A percentile compares a stretch with the other conserved stretches of the same genome.
phyloP scores from a whole-genome alignment of 2,329 filamentous ascomycete species.

The Talaromyces albobiverticillius region DNA sequence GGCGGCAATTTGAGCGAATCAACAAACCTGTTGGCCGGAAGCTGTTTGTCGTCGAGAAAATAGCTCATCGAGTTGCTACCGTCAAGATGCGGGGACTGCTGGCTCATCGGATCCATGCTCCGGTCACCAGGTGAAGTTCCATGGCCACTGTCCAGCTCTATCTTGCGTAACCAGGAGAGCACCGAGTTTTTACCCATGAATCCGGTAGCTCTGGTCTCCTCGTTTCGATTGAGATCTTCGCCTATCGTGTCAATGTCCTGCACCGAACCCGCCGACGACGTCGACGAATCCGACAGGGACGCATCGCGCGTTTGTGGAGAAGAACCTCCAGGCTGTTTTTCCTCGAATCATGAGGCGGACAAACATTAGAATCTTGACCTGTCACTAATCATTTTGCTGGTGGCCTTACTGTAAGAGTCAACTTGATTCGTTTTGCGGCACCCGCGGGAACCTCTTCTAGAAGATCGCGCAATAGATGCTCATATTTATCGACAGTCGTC shows the following conservation, averaged over 20 bases:
- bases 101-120: too few species aligned
- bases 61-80: conserved; percentile 32
- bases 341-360: neutral
- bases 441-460: conserved; percentile 9
- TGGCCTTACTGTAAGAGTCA: conserved; percentile 8
- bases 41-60: conserved; percentile 34
- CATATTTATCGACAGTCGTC: conserved; percentile 3
- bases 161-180: conserved; percentile 38
- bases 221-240: conserved; percentile 40
- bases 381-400: neutral
- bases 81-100: conserved; percentile 3
- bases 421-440: conserved; percentile 10
- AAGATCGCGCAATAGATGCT: conserved; percentile 10
- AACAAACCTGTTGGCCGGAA: conserved; percentile 29
- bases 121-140: neutral
- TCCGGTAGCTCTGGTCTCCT: conserved; percentile 33
- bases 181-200: conserved; percentile 46
- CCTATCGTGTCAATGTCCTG: conserved; percentile 40
- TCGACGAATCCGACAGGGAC: conserved; percentile 22
- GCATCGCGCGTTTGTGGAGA: conserved; percentile 8
- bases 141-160: neutral
- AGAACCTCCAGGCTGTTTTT: neutral
- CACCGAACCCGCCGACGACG: conserved; percentile 35
- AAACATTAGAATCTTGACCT: neutral
- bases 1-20: conserved; percentile 37